Evolutionary conservation across 495 filamentous ascomycete genomes (phyloP), one percentile per base, ranked within the genome.

Genomic region (Pseudoneurospora amorphoporcata): DNA sequence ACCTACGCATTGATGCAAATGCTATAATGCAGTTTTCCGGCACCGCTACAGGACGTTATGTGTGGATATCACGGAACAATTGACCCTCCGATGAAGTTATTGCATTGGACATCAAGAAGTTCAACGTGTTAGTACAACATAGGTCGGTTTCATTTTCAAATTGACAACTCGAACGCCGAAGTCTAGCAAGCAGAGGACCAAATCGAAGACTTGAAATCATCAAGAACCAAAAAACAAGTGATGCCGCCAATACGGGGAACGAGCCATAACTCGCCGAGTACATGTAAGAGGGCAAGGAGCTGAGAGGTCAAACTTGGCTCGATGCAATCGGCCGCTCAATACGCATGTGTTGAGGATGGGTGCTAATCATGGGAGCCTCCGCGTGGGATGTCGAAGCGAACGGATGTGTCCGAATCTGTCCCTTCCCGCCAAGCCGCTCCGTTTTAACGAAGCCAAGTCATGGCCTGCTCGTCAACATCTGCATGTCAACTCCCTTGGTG

Each of bases 351-450:
- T 6, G 14, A 65, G 53, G 53, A 65, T 35, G 53, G 53, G 29
- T 35, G 53, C 8, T 17, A 17, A 17, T 29, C 53, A 29, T 73
- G 69, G 74, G 38, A 71, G 29, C 47, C 75, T 61, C 23, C 72
- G 68, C 42, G 78, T 72, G 68, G 74, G 53, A 65, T 65, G 53
- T 35, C 7, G 53, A 65, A 35, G 53, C 29, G 53, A 65, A 65
- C 32, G 29, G 29, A 65, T 32, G 53, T 35, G 53, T 61, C 76
- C 72, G 69, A 76, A 77, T 39, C 74, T 76, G 39, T 74, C 76
- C 47, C 75, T 79, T 42, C 45, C 42, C 19, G 75, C 76, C 29
- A 35, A 32, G 23, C 53, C 23, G 23, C 14, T 32, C 53, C 23
- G 23, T 29, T 29, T 32, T 14, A 32, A 58, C 12, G 23, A 58